These are phyloP conservation scores for Solanum tacnaense DNA, from an alignment of 257 asterid genomes.

Conservation along the genomic window DNA sequence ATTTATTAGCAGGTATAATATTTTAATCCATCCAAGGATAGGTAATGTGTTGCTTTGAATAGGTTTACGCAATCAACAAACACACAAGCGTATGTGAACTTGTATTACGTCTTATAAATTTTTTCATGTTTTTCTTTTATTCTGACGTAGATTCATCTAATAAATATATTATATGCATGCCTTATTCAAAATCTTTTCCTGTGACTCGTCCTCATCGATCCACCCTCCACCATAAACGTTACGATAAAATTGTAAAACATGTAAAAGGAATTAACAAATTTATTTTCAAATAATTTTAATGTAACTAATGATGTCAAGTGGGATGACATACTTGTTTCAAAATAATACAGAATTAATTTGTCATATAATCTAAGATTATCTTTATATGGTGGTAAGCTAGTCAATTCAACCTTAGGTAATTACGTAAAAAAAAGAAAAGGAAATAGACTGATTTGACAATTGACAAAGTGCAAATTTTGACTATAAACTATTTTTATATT, in stretches of 20 bases:
- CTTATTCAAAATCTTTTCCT: neutral
- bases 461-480: neutral
- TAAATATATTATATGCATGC: neutral
- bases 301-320: neutral
- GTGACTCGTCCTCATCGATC: neutral
- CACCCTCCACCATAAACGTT: neutral
- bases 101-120: neutral
- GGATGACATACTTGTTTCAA: neutral
- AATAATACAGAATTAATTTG: neutral
- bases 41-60: neutral
- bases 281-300: neutral
- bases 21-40: neutral
- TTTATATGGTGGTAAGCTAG: neutral
- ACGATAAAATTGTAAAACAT: neutral
- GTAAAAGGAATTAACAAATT: neutral
- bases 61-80: neutral
- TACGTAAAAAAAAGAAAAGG: neutral
- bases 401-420: neutral
- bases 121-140: neutral
- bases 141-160: neutral
- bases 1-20: neutral
- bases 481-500: neutral
- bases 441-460: neutral
- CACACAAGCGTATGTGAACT: neutral
- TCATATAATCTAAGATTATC: neutral